Evolutionary conservation across 257 asterid species (phyloP), one percentile per base, ranked within the genome.

Genomic region (Catharanthus roseus): DNA sequence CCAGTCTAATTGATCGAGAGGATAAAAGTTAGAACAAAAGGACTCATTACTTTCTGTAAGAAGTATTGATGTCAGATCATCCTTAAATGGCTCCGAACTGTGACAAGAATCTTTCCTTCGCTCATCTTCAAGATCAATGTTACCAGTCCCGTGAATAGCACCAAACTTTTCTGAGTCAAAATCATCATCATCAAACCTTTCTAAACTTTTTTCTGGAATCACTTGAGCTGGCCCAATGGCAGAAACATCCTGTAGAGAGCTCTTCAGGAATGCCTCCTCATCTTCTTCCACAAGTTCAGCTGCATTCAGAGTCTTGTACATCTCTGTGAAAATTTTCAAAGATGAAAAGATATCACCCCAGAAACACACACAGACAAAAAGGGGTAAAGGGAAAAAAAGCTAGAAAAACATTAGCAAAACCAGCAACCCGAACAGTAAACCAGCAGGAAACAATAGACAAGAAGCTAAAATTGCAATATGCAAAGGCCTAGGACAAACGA

Each of bases 1-100:
- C 99, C 99, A 95, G 76, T 95, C 90, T 80, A 88, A 86, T 82
- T 95, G 99, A 73, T 89, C 97, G 80, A 95, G 88, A 67, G 96
- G 92, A 77, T 82, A 84, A 69, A 88, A 85, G 45, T 88, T 80
- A 31, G 88, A 72, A 42, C 88, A 79, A 63, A 69, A 77, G 57
- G 79, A 78, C 19, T 79, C 74, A 65, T 76, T 80, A 86, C 80
- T 79, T 74, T 82, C 91, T 6, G 81, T 58, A 72, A 81, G 77
- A 65, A 83, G 68, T 69, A 77, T 74, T 45, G 53, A 49, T 28
- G 82, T 77, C 44, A 75, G 24, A 76, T 79, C 85, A 72, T 81
- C 81, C 70, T 86, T 86, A 86, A 95, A 81, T 72, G 90, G 89
- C 78, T 86, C 96, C 74, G 96, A 81, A 72, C 86, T 74, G 79